Conservation (phyloP, 257 asterid species). For the Solanum bulbocastanum region DNA sequence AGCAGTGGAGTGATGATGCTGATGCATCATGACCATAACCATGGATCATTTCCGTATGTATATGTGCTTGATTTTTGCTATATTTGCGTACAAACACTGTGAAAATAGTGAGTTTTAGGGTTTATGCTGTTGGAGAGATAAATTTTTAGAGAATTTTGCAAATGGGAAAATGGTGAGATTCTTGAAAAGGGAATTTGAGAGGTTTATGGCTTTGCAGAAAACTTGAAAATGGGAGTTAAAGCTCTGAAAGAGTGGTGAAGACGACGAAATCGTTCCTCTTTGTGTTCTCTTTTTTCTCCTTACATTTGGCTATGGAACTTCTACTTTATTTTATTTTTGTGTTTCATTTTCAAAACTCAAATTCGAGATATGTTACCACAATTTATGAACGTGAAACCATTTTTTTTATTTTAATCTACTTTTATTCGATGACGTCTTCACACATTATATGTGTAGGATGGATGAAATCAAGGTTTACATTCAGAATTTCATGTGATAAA, state of each 20-base stretch:
- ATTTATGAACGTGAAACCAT: no score
- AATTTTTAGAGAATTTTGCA: background rate
- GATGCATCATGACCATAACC: constrained; percentile 21
- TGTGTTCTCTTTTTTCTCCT: background rate
- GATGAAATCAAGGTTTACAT: background rate
- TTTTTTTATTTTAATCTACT: no score
- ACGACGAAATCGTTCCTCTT: background rate
- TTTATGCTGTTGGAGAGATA: background rate
- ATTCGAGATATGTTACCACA: background rate
- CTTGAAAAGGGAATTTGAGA: background rate
- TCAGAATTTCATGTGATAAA: no score
- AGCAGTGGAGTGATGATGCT: constrained; percentile 4
- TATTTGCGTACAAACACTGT: background rate
- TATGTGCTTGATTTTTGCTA: background rate
- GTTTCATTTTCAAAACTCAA: background rate
- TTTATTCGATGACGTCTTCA: fast-evolving
- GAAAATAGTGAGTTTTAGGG: background rate
- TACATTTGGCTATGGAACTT: background rate
- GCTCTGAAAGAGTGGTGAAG: background rate
- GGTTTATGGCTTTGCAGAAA: background rate
- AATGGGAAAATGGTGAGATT: background rate
- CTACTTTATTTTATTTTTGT: background rate
- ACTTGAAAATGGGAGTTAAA: background rate
- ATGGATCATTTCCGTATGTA: constrained; percentile 16
- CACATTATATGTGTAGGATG: background rate